Evolutionary conservation across 495 filamentous ascomycete genomes (phyloP), one percentile per base, ranked within the genome.

Genomic region (Talaromyces nanjingensis): DNA sequence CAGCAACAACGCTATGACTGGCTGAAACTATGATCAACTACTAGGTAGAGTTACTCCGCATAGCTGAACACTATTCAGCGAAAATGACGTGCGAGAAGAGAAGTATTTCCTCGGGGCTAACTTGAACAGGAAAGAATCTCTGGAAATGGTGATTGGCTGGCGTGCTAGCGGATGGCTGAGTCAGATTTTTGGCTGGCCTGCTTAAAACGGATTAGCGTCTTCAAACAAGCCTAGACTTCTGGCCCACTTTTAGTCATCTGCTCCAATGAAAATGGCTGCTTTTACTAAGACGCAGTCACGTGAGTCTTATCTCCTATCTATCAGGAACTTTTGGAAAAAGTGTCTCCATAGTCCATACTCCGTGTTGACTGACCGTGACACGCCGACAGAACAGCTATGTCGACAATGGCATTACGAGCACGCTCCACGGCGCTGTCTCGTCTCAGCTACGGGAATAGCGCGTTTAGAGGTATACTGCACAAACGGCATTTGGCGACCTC

Each of bases 401-500:
- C 60, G 47, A 54, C 47, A 52, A 77, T 80, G 79, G 73, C 72
- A 56, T 75, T 74, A 68, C 72, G 73, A 63, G 65, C 68, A 63
- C 67, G 74, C 49, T 70, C 72, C 22, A 63, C 66, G 53, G 59
- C 71, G 61, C 54, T 77, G 54, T 55, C 74, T 53, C 71, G 73
- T 57, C 72, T 72, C 73, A 66, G 75, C 49, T 64, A 65, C 63
- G 59, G 70, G 47, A 71, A 73, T 45, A 65, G 67, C 22, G 11
- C 18, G 16, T n/a, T 29, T 27, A 64, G 70, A 37, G 27, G 67
- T 5, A 20, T 66, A 53, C 57, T 68, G 33, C 70, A 59, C 31
- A 18, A 57, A 58, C 79, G 76, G 29, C 68, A 72, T 8, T 72
- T 84, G 52, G 80, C 82, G 42, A 82, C 80, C n/a, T 75, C 82